Base-by-base conservation (phyloP, 225 moss, liverwort and hornwort species). In the Antitrichia curtipendula region DNA sequence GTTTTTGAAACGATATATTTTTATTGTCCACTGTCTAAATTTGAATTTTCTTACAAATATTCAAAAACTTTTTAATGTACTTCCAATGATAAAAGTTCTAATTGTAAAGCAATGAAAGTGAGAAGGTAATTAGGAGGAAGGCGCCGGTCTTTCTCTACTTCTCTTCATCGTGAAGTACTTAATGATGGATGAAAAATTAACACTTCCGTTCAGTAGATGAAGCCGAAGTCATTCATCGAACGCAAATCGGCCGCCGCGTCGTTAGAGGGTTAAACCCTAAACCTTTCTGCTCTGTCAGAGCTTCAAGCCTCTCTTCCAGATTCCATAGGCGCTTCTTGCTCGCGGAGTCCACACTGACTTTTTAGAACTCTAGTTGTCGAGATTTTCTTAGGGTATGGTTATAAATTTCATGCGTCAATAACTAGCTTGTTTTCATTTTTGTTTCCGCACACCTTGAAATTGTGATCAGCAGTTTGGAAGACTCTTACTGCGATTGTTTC, bases 1-100 rank as follows among this genome's bases (percentile, higher is more conserved):
- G 0, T 2, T 27, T 70, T 70, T 41, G 3, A 70, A 40, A 12
- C 0, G 0, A 1, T 64, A 36, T 11, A 66, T 21, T 21, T 66
- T 20, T 4, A 7, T 68, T 68, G 7, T 38, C 6, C 1, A 7
- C 2, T 25, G 8, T 25, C 3, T 41, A 25, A 25, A 43, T 27
- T 70, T 70, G 27, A 27, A 1, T 41, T 70, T 41, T 27, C 2
- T 41, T 25, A 16, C 2, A 41, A 1, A 13, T 27, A 70, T 8
- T 70, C 70, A 70, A 41, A 27, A 8, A 24, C 2, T 5, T 23
- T 8, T 41, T 8, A 41, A 25, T 68, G 22, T 38, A 2, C 38
- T 68, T 38, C 9, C 2, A 23, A 11, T 70, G 15, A 25, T 25
- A 70, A 43, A 53, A 53, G 53, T 17, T 17, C 28, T 6, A 27